These are phyloP conservation scores for Aspergillus terreus DNA, from an alignment of 2,329 filamentous ascomycete genomes.

Conservation along the genomic window DNA sequence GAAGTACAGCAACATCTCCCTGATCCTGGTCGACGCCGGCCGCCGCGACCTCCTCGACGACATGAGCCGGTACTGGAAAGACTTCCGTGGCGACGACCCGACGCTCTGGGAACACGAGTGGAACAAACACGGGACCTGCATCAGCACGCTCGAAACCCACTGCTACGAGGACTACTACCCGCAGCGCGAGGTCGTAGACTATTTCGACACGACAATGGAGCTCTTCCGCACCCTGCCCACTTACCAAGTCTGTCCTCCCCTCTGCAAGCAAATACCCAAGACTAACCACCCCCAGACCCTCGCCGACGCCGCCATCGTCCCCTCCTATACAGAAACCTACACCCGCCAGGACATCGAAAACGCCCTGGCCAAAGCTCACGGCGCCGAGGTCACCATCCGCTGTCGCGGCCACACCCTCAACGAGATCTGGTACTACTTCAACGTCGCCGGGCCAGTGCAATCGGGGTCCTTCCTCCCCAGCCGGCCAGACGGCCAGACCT, in stretches of 20 bases:
- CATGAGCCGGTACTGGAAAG: constrained; percentile 71
- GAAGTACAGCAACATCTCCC: constrained; percentile 62
- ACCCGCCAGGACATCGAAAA: constrained; percentile 55
- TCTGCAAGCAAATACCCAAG: neutral
- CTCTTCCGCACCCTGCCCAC: constrained; percentile 65
- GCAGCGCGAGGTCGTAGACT: constrained; percentile 65
- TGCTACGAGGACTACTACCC: constrained; percentile 63
- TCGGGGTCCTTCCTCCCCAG: constrained; percentile 32
- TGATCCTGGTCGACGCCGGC: constrained; percentile 56
- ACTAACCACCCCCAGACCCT: constrained; percentile 45
- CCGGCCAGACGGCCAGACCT: constrained; percentile 52
- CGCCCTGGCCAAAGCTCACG: constrained; percentile 53
- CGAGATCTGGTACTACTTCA: constrained; percentile 63
- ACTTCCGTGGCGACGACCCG: constrained; percentile 61
- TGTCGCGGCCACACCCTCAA: constrained; percentile 50
- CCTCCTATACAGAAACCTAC: constrained; percentile 55
- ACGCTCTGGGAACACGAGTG: constrained; percentile 72
- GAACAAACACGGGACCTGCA: constrained; percentile 72
- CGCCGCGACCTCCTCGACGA: constrained; percentile 57
- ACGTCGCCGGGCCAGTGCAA: constrained; percentile 48
- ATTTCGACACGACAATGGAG: constrained; percentile 62
- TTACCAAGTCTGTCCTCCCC: constrained; percentile 48
- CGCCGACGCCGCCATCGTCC: constrained; percentile 57
- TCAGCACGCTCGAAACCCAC: constrained; percentile 62
- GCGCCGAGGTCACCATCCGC: constrained; percentile 56